These are phyloP conservation scores for Mortierella sp. DNA, from an alignment of 371 early-diverging fungal genomes.

Conservation along the genomic window DNA sequence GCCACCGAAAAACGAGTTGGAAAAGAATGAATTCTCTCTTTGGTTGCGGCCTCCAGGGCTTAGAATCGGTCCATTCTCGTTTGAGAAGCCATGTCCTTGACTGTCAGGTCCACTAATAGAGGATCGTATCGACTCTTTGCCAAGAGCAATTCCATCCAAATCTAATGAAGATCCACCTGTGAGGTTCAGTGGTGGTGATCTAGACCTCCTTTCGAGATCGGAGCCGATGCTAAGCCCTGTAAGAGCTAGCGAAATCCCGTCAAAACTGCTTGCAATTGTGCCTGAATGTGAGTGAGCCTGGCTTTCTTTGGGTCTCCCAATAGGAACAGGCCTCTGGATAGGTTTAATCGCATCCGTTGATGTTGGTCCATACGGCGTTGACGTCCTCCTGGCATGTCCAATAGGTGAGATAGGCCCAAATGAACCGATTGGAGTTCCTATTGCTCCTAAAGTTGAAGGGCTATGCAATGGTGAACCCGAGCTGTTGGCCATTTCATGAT, in stretches of 20 bases:
- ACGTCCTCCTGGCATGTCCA: conserved; percentile 51
- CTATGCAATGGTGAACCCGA: conserved; percentile 48
- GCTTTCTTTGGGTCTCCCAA: conserved; percentile 48
- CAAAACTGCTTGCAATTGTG: conserved; percentile 45
- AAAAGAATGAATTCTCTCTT: conserved; percentile 39
- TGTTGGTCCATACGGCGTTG: conserved; percentile 42
- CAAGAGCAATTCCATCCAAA: conserved; percentile 28
- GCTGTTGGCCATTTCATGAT: conserved; percentile 23
- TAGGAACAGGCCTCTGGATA: conserved; percentile 51
- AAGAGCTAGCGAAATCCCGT: conserved; percentile 43
- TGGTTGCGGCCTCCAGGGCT: conserved; percentile 31
- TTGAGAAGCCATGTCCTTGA: conserved; percentile 15
- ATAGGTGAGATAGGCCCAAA: conserved; percentile 54
- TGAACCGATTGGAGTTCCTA: conserved; percentile 39
- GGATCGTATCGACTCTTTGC: conserved; percentile 24
- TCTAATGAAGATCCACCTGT: conserved; percentile 30
- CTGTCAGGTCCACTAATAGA: conserved; percentile 6
- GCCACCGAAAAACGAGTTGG: conserved; percentile 46
- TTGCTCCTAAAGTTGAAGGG: conserved; percentile 49
- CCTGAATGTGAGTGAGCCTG: conserved; percentile 11
- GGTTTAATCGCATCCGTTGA: conserved; percentile 42
- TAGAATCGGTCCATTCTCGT: conserved; percentile 21
- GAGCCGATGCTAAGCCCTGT: conserved; percentile 41
- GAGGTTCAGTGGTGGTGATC: conserved; percentile 39
- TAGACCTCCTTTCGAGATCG: conserved; percentile 30